Conservation (phyloP, 2,329 filamentous ascomycete genomes). For the Botrytis deweyae region DNA sequence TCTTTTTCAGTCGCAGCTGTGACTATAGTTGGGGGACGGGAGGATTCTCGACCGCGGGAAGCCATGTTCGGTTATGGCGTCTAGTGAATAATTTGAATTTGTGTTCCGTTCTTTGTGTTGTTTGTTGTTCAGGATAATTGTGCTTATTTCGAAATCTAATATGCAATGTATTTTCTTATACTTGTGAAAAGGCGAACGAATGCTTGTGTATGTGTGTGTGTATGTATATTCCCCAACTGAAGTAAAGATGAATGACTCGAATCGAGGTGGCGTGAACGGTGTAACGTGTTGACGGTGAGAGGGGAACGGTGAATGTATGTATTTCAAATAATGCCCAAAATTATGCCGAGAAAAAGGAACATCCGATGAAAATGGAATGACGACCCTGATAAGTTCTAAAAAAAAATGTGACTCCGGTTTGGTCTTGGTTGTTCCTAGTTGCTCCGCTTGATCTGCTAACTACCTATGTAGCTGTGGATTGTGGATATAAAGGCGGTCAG, state of each 20-base stretch:
- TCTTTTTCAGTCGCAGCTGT: conserved; percentile 36
- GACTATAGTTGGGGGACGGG: conserved; percentile 29
- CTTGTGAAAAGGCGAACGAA: background rate
- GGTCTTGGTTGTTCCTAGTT: conserved; percentile 5
- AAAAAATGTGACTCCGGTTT: background rate
- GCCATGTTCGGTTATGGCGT: background rate
- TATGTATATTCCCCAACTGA: background rate
- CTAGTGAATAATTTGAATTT: background rate
- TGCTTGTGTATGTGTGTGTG: background rate
- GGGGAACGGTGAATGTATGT: conserved; percentile 1
- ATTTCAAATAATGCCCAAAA: background rate
- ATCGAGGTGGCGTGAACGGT: conserved; percentile 1
- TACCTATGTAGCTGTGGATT: conserved; percentile 12
- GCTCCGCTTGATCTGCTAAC: conserved; percentile 6
- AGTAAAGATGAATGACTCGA: background rate
- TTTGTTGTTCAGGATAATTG: background rate
- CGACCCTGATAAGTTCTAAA: background rate
- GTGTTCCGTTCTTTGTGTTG: background rate
- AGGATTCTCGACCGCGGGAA: conserved; percentile 6
- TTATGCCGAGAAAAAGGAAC: background rate
- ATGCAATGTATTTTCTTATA: background rate
- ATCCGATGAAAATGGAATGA: conserved; percentile 2
- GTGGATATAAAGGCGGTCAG: conserved; percentile 16
- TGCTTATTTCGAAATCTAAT: background rate
- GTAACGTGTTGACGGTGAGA: background rate